Base-by-base conservation (phyloP, 148 eudicot genomes). In the Nepenthes mirabilis region DNA sequence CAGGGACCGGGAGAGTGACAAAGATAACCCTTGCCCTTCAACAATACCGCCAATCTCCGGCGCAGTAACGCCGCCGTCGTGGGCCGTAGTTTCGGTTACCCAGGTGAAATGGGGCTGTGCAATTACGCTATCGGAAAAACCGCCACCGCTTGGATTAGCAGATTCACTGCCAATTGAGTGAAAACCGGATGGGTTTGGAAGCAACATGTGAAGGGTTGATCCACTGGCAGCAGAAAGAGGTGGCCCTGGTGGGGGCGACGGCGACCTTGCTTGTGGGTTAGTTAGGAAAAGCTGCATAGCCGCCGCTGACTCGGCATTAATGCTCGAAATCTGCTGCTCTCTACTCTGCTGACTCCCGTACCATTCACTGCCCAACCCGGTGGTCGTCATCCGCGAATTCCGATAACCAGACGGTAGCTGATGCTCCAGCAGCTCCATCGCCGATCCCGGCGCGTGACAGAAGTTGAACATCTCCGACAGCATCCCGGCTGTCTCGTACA, bases 281-380 rank as follows among this genome's bases (percentile, higher is more conserved):
- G 84, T 79, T 11, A 85, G 58, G 52, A 91, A 91, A 59, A 85
- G 87, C 65, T 91, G 97, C 97, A 91, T 91, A 82, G 88, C 84
- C 3, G 88, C 83, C 2, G 86, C 83, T 32, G 83, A 32, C 3
- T 33, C 52, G 47, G 55, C 54, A 40, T 40, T 40, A 4, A 49
- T 49, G 6, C 3, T 11, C 52, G 52, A n/a, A 49, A 49, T 49
- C 14, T 49, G 52, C 2, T 6, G n/a, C 52, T n/a, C 10, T 6
- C n/a, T n/a, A 12, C n/a, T 11, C 11, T 49, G 52, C 52, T 8
- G 4, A 40, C 45, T 8, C 8, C 45, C 45, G 8, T 40, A 40
- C 45, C 45, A 40, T 40, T 23, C 23, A 23, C 23, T 23, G 48
- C 6, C 48, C 8, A 5, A 45, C 48, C 48, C 6, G 48, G 6